phyloP scores from a whole-genome alignment of 345 rosid species.

The Hypericum androsaemum region DNA sequence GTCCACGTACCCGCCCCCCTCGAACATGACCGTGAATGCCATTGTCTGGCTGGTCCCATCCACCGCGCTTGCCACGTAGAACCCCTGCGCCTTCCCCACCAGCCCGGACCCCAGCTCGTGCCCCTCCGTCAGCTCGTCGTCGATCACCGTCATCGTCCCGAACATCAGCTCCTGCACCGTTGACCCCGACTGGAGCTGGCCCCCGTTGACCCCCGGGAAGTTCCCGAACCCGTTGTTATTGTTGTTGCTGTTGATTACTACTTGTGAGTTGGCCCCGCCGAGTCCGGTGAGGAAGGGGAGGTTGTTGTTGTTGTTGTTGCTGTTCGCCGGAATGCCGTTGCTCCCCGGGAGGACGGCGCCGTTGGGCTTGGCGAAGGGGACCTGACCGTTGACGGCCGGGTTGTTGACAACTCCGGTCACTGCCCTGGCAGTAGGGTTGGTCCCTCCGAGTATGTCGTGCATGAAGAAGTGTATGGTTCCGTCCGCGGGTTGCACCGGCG shows the following conservation, averaged over 20 bases:
- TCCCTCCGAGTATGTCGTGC: conserved; percentile 7
- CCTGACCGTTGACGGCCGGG: conserved; percentile 56
- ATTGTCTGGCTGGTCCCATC: conserved; percentile 75
- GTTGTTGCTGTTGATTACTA: conserved; percentile 45
- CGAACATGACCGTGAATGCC: conserved; percentile 35
- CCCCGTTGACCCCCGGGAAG: no score
- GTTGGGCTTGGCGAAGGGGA: conserved; percentile 77
- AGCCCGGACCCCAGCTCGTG: conserved; percentile 52
- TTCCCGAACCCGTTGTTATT: conserved; percentile 40
- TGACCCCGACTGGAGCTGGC: conserved; percentile 39
- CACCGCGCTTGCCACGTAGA: conserved; percentile 59
- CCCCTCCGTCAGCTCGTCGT: conserved; percentile 68
- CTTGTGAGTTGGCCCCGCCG: conserved; percentile 43
- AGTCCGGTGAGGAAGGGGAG: conserved; percentile 75
- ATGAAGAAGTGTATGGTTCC: conserved; percentile 38
- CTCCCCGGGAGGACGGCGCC: conserved; percentile 64
- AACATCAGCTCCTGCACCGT: conserved; percentile 66
- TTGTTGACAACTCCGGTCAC: conserved; percentile 66
- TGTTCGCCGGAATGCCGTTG: conserved; percentile 52
- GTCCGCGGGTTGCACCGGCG: conserved; percentile 13
- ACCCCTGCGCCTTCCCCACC: conserved; percentile 29
- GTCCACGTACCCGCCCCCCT: conserved; percentile 13
- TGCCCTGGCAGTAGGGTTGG: conserved; percentile 4
- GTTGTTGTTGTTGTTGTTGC: conserved; percentile 77
- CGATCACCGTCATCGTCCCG: conserved; percentile 73